These are phyloP conservation scores for Helicostylum pulchrum DNA, from an alignment of 192 early-diverging fungal species.

Conservation along the genomic window DNA sequence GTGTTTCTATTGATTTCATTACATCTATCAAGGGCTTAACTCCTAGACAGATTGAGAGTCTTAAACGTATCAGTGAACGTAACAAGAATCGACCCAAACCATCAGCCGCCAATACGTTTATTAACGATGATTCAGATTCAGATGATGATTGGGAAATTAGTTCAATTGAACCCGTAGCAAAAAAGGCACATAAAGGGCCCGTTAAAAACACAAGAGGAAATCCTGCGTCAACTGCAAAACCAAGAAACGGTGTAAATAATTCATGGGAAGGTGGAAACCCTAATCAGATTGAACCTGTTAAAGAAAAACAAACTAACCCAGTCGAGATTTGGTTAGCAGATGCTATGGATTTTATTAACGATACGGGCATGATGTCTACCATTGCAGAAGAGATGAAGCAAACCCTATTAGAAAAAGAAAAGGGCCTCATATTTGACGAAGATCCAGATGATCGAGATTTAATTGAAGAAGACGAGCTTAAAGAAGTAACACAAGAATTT, in stretches of 20 bases:
- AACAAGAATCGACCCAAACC: background rate
- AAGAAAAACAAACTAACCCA: conserved; percentile 13
- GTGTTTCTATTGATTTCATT: conserved; percentile 37
- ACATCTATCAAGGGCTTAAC: conserved; percentile 26
- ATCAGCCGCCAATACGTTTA: background rate
- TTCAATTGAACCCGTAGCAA: background rate
- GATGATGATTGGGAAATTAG: conserved; percentile 35
- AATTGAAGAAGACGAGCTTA: conserved; percentile 48
- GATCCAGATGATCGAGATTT: conserved; percentile 41
- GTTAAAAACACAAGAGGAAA: background rate
- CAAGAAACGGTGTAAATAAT: background rate
- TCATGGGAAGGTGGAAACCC: conserved; percentile 8
- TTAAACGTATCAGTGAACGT: conserved; percentile 37
- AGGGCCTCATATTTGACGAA: conserved; percentile 37
- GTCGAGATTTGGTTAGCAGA: conserved; percentile 34
- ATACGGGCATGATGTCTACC: background rate
- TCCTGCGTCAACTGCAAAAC: background rate
- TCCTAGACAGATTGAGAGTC: conserved; percentile 36
- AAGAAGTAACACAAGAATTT: conserved; percentile 42
- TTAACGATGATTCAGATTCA: conserved; percentile 12
- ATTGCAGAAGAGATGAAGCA: conserved; percentile 18
- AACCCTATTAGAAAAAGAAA: conserved; percentile 29
- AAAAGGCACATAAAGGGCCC: conserved; percentile 7
- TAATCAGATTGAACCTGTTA: background rate
- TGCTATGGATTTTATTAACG: conserved; percentile 23